Evolutionary conservation across 139 green algal species (phyloP), one percentile per base, ranked within the genome.

Genomic region (Micractinium conductrix): DNA sequence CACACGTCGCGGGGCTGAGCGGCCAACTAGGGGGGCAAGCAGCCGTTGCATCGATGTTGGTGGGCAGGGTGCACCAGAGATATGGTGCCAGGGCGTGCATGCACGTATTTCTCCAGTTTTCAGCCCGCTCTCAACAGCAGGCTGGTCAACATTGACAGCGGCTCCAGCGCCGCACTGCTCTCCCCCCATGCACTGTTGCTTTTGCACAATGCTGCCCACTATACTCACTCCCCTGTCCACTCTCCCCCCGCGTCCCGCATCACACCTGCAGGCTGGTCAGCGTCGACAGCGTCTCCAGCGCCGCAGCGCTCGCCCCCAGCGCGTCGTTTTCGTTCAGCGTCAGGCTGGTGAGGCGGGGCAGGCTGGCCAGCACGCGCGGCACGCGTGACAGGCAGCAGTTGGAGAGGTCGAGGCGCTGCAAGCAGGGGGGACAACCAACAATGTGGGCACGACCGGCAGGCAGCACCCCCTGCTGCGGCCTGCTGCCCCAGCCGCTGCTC

Each of bases 341-440:
- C 24, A 82, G 76, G 58, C 38, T 72, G 76, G 26, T 60, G 4
- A 82, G 58, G 76, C 40, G 76, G 21, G 76, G 76, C 76, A 82
- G 55, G 53, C 58, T 24, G 55, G 76, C 76, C 76, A 82, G 76
- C 37, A 82, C 55, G 26, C 53, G 58, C 4, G 76, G 76, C 76
- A 82, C 76, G 24, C 76, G 53, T 26, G 76, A 42, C 0, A 82
- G 76, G 76, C 76, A 82, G 58, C 76, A 82, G 76, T 82, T 82
- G 53, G 76, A 82, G 22, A 82, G 76, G 76, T 82, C 76, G 2
- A 82, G 40, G 37, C 62, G 58, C 75, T 81, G 75, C 75, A 14
- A 62, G 53, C 8, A 22, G 53, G 2, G 9, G 26, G 26, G 2
- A 38, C 62, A 35, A 10, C 2, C 62, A 38, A 19, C 58, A 38